A percentile compares a stretch with the other conserved stretches of the same genome.
phyloP scores from a whole-genome alignment of 176 grass and related monocot species.

The Musa acuminata region DNA sequence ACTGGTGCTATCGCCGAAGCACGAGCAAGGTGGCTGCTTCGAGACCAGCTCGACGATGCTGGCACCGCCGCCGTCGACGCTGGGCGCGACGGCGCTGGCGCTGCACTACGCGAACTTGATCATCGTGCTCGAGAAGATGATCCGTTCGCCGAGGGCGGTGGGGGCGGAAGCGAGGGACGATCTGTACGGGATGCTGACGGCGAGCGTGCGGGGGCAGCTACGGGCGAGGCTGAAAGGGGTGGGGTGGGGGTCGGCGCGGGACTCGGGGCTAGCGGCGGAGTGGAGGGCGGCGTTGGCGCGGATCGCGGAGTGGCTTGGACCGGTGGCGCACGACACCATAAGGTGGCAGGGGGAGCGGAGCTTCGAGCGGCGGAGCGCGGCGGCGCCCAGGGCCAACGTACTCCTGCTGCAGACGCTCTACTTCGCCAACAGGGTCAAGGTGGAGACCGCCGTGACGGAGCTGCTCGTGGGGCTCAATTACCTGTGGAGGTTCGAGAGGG shows the following conservation, averaged over 20 bases:
- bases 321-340: conserved; percentile 78
- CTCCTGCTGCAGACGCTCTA: conserved; percentile 85
- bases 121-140: conserved; percentile 67
- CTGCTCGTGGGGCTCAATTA: conserved; percentile 75
- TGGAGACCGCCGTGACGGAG: conserved; percentile 67
- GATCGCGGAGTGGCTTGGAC: conserved; percentile 61
- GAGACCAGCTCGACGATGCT: conserved; percentile 36
- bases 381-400: conserved; percentile 9
- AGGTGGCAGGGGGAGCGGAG: conserved; percentile 78
- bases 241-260: conserved; percentile 18
- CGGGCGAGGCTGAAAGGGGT: conserved; percentile 36
- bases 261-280: conserved; percentile 37
- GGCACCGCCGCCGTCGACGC: conserved; percentile 37
- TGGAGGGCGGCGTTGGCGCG: conserved; percentile 53
- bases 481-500: conserved; percentile 47
- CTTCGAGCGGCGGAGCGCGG: conserved; percentile 31
- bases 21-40: conserved; percentile 24
- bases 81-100: conserved; percentile 56
- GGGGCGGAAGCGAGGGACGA: conserved; percentile 50
- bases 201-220: conserved; percentile 55
- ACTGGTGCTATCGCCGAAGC: conserved; percentile 34
- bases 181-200: conserved; percentile 67
- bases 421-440: conserved; percentile 49
- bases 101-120: conserved; percentile 54
- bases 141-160: conserved; percentile 34